Conservation (phyloP, 768 basidiomycete genomes). For the Clitopilus passeckerianus region DNA sequence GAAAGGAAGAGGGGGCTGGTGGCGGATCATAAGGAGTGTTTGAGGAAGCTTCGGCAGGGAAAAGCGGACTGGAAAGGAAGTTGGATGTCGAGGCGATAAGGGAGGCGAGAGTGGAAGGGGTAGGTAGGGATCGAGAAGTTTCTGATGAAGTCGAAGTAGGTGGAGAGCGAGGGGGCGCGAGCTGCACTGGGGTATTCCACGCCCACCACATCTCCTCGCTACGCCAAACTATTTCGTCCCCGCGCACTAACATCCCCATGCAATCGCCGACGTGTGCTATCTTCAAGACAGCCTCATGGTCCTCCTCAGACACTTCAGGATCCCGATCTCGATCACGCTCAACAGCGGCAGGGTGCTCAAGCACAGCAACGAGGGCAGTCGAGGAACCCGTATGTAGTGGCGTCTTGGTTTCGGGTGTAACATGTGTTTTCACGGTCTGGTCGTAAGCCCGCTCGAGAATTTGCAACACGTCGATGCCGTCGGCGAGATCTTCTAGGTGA, state of each 20-base stretch:
- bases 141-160: slow-evolving; percentile 3
- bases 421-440: slow-evolving; percentile 58
- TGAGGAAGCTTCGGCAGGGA: neutral
- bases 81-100: neutral
- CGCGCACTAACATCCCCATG: slow-evolving; percentile 82
- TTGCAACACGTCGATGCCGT: slow-evolving; percentile 65
- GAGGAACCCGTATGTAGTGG: slow-evolving; percentile 60
- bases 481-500: slow-evolving; percentile 56
- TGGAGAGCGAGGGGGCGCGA: slow-evolving; percentile 18
- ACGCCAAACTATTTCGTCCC: slow-evolving; percentile 75
- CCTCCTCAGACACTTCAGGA: slow-evolving; percentile 1
- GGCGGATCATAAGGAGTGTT: neutral
- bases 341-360: slow-evolving; percentile 25
- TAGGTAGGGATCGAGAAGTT: neutral
- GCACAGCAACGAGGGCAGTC: slow-evolving; percentile 62
- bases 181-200: slow-evolving; percentile 43
- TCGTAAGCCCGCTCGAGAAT: slow-evolving; percentile 71
- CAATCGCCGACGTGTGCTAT: slow-evolving; percentile 88
- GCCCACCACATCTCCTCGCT: slow-evolving; percentile 94
- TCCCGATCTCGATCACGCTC: neutral
- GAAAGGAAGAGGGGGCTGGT: neutral
- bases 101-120: slow-evolving; percentile 1
- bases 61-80: neutral
- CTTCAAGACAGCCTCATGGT: slow-evolving; percentile 56
- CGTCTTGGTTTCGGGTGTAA: slow-evolving; percentile 21